Evolutionary conservation across 192 early-diverging fungal genomes (phyloP), one percentile per base, ranked within the genome.

Genomic region (Kickxella alabastrina): DNA sequence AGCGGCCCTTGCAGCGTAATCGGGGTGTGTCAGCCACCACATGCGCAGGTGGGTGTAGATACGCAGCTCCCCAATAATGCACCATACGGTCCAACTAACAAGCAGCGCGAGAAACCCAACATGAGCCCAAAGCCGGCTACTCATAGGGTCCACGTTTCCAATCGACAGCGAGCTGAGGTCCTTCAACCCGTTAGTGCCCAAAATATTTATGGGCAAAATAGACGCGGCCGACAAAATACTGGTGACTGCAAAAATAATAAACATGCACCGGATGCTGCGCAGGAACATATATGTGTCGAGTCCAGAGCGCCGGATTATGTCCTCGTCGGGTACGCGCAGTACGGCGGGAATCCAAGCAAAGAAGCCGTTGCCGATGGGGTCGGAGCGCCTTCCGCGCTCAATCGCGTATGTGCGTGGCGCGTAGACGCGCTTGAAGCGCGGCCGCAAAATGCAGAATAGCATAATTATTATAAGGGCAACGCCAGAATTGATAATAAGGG

Each of bases 261-360:
- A 79, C 42, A 82, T 79, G 40, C 83, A 71, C 17, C 84, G 79
- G 32, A 88, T 78, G 44, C 86, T 87, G 22, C 83, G 81, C 36
- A 95, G 53, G 51, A 87, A 82, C 79, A 91, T 87, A 57, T 83
- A 95, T 0, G 85, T 78, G 64, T 93, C 91, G 8, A 89, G 71
- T 0, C 88, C 85, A 4, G 79, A 78, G 8, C 69, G 75, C 12
- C 53, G 34, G 28, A 86, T 79, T 17, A 88, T 53, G 1, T 79
- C 70, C 7, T 62, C 69, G 32, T 88, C 83, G 8, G 74, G 60
- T 22, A 71, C 74, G 3, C 54, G 63, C n/a, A 88, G 59, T 7
- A 79, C 51, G 0, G 82, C 69, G 1, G 63, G 62, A 24, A 90
- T 68, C 86, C 86, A 90, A 9, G 59, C 49, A 45, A 88, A 75